Evolutionary conservation across 306 rosid species (phyloP).

Genomic region (Cicer arietinum): DNA sequence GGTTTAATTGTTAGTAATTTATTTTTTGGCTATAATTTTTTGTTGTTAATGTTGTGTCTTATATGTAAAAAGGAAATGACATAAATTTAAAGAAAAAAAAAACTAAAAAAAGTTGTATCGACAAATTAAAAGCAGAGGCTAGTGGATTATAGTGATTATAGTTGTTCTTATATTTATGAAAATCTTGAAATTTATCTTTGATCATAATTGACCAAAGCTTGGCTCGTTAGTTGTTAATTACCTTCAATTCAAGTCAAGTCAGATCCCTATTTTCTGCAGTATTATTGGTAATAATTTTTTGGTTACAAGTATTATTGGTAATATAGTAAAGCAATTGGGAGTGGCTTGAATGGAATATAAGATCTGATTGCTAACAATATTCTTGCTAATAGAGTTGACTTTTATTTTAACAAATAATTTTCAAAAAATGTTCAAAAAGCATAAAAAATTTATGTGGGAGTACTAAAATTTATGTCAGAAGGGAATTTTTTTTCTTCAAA

Average conservation of each 20-base stretch:
- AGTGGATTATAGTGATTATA: constrained; percentile 1
- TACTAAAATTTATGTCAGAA: constrained; percentile 9
- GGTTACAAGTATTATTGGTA: not conserved
- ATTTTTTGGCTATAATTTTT: not conserved
- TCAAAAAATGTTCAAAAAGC: not conserved
- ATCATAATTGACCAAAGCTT: not conserved
- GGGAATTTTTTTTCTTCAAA: constrained; percentile 19
- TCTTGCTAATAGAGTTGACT: constrained; percentile 43
- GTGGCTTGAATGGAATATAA: constrained; percentile 33
- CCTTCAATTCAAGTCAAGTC: constrained; percentile 30
- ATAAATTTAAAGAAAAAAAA: not conserved
- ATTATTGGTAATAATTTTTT: not conserved
- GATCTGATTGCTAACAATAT: not conserved
- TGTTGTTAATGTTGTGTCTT: not conserved
- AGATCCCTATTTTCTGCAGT: constrained; percentile 29
- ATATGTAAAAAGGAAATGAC: too few relatives aligned
- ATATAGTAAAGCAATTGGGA: constrained; percentile 29
- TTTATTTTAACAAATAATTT: constrained; percentile 19
- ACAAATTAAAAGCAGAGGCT: not conserved
- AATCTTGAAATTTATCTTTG: not conserved
- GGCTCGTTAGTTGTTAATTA: constrained; percentile 8
- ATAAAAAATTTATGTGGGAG: not conserved
- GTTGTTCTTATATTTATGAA: not conserved
- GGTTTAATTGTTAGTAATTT: not conserved
- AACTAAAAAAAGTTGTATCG: not conserved